Percentiles rank a stretch among this genome's conserved stretches.
phyloP scores from a whole-genome alignment of 345 rosid genomes.

The Eucalyptus erythrocorys region DNA sequence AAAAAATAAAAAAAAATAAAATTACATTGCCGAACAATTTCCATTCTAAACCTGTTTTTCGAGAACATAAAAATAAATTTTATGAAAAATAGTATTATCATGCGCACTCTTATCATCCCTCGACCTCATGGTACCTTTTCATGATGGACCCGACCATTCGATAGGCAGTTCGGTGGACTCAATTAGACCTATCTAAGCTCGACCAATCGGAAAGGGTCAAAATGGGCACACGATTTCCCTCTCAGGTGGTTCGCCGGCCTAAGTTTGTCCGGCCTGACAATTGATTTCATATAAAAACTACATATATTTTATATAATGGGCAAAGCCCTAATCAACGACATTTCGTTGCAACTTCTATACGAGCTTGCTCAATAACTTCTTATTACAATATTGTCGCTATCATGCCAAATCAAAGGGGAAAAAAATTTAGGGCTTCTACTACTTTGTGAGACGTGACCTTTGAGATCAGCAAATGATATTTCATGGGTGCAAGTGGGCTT shows the following conservation, averaged over 20 bases:
- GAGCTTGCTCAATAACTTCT: not conserved
- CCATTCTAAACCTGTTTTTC: accelerated
- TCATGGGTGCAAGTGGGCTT: not conserved
- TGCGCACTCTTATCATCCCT: not conserved
- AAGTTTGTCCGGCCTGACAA: not conserved
- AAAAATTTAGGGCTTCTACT: not conserved
- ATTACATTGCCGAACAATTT: accelerated
- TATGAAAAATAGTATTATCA: accelerated
- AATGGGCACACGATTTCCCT: not conserved
- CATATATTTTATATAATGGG: not conserved
- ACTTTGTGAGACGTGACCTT: not conserved
- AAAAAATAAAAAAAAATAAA: too few species aligned
- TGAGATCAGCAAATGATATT: not conserved
- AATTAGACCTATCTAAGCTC: not conserved
- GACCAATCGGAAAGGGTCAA: not conserved
- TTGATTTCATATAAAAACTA: not conserved
- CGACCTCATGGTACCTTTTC: not conserved
- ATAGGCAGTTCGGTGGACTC: accelerated
- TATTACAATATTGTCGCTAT: not conserved
- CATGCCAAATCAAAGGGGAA: too few species aligned
- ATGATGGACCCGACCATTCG: not conserved
- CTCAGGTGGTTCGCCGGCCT: not conserved
- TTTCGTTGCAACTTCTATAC: not conserved
- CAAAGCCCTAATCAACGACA: not conserved
- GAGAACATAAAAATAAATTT: accelerated